phyloP scores from a whole-genome alignment of 768 basidiomycete genomes.

The Boletellus sp. region DNA sequence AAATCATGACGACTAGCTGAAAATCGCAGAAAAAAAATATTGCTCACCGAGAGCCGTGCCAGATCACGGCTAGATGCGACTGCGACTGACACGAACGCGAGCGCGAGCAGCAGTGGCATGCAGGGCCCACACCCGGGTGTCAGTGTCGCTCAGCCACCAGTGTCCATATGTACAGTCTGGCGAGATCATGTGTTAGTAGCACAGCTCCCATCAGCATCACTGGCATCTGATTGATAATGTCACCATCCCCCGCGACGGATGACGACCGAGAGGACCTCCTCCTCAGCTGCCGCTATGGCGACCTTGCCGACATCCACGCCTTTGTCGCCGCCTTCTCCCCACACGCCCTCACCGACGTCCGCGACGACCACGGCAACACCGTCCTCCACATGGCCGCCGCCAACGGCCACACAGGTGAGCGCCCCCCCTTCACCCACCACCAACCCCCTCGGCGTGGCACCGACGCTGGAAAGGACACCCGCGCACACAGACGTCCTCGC shows the following conservation, averaged over 20 bases:
- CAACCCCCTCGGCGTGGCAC: conserved; percentile 10
- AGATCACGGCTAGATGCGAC: background rate
- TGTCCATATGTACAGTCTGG: too few relatives aligned
- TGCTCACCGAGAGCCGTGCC: too few relatives aligned
- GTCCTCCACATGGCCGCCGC: conserved; percentile 83
- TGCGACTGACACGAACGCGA: too few relatives aligned
- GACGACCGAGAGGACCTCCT: conserved; percentile 72
- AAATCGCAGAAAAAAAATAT: too few relatives aligned
- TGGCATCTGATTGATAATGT: too few relatives aligned
- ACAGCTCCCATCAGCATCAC: background rate
- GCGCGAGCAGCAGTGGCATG: too few relatives aligned
- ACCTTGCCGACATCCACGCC: conserved; percentile 68
- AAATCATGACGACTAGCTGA: too few relatives aligned
- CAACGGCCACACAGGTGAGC: conserved; percentile 84
- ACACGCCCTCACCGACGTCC: conserved; percentile 43
- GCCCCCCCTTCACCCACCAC: background rate
- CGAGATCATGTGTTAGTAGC: too few relatives aligned
- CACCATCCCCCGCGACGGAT: too few relatives aligned
- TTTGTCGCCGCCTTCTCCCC: conserved; percentile 61
- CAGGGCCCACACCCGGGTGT: too few relatives aligned
- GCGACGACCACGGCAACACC: conserved; percentile 77
- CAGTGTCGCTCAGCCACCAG: conserved; percentile 3
- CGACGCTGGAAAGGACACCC: conserved; percentile 43
- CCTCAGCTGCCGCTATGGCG: conserved; percentile 84
- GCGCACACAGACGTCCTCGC: conserved; percentile 63